A percentile compares a stretch with the other conserved stretches of the same genome.
phyloP scores from a whole-genome alignment of 306 rosid species.

The Canavalia ensiformis region DNA sequence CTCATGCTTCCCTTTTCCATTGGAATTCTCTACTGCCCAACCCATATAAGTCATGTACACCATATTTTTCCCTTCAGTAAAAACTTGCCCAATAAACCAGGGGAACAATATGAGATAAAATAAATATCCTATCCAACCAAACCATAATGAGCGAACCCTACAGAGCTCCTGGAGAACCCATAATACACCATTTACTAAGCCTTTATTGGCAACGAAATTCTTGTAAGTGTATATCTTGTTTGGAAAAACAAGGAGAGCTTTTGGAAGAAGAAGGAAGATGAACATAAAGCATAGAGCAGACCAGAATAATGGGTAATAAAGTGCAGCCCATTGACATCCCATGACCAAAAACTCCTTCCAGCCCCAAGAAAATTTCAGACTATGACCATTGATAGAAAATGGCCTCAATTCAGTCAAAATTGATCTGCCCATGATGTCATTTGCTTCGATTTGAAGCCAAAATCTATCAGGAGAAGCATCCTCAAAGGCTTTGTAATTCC shows the following conservation, averaged over 20 bases:
- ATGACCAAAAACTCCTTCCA: constrained; percentile 91
- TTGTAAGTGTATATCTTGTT: constrained; percentile 68
- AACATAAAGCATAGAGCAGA: constrained; percentile 60
- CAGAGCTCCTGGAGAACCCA: constrained; percentile 85
- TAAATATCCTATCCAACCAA: constrained; percentile 77
- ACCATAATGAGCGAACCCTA: constrained; percentile 68
- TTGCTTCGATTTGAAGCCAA: constrained; percentile 92
- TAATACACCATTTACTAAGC: constrained; percentile 60
- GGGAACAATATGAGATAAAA: constrained; percentile 77
- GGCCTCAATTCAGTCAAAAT: constrained; percentile 84
- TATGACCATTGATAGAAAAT: constrained; percentile 83
- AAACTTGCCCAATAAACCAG: constrained; percentile 83
- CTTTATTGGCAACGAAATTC: constrained; percentile 61
- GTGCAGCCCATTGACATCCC: constrained; percentile 90
- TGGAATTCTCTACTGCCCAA: constrained; percentile 70
- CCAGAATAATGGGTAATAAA: constrained; percentile 83
- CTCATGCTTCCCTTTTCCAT: constrained; percentile 60
- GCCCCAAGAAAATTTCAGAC: constrained; percentile 76
- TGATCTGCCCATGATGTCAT: constrained; percentile 67
- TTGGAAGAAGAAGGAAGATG: constrained; percentile 78
- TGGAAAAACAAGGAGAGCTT: constrained; percentile 65
- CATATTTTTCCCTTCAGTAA: constrained; percentile 64
- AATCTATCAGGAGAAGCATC: constrained; percentile 80
- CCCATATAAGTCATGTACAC: constrained; percentile 94
- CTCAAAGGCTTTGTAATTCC: constrained; percentile 93